Conservation (phyloP, 306 rosid genomes). For the Cucurbita argyrosperma region DNA sequence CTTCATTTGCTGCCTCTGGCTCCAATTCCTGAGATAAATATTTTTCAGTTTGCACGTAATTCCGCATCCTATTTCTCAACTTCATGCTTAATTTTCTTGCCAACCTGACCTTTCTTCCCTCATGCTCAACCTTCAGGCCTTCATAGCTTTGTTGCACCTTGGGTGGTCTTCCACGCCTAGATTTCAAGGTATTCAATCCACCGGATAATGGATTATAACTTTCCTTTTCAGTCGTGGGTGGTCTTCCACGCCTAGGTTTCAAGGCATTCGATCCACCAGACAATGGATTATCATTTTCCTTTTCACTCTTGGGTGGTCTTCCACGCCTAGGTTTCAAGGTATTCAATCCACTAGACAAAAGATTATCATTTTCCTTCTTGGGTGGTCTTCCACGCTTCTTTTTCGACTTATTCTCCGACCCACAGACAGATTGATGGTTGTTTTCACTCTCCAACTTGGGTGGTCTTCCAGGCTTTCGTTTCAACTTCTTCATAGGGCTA, state of each 20-base stretch:
- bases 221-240: background rate
- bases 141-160: conserved; percentile 9
- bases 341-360: background rate
- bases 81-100: conserved; percentile 10
- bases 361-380: conserved; percentile 13
- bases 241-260: conserved; percentile 36
- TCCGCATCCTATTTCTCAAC: conserved; percentile 12
- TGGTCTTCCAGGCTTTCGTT: conserved; percentile 14
- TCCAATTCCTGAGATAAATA: conserved; percentile 13
- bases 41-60: conserved; percentile 13
- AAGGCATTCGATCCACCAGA: conserved; percentile 4
- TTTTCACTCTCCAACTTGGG: conserved; percentile 1
- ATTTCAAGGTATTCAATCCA: conserved; percentile 7
- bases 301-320: conserved; percentile 1
- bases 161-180: conserved; percentile 33
- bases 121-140: conserved; percentile 11
- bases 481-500: conserved; percentile 1
- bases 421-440: background rate
- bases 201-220: background rate
- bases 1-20: conserved; percentile 16
- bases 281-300: background rate
- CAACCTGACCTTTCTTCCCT: conserved; percentile 14
- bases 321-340: conserved; percentile 33
- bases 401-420: conserved; percentile 1
- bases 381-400: conserved; percentile 17